phyloP scores from a whole-genome alignment of 176 grass and related monocot species.

The Musa troglodytarum region DNA sequence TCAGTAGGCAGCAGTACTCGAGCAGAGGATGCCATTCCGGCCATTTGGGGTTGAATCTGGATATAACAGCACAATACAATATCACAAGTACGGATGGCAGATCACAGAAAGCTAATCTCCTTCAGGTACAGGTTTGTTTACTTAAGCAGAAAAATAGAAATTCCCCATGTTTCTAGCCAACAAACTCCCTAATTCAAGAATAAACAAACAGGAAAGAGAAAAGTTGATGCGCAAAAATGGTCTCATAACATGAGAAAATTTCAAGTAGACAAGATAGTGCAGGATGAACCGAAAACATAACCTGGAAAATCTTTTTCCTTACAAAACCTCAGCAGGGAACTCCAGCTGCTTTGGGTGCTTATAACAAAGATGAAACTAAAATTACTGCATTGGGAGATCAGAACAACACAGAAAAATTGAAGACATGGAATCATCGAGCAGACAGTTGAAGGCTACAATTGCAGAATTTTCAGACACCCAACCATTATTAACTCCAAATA shows the following conservation, averaged over 20 bases:
- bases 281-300: not conserved
- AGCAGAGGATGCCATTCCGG: constrained; percentile 44
- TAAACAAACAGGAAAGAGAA: not conserved
- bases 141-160: not conserved
- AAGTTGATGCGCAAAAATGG: not conserved
- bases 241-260: not conserved
- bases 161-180: not conserved
- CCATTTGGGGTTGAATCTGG: constrained; percentile 68
- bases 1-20: constrained; percentile 72
- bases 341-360: not conserved
- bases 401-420: no score
- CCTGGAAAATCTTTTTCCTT: not conserved
- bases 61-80: not conserved
- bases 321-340: not conserved
- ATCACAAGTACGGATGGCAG: not conserved
- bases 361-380: no score
- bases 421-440: no score
- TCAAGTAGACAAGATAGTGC: not conserved
- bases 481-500: no score
- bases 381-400: no score
- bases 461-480: no score
- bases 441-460: no score
- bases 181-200: not conserved
- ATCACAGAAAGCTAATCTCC: not conserved
- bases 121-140: not conserved